A percentile compares a stretch with the other conserved stretches of the same genome.
Evolutionary conservation across 2,329 filamentous ascomycete genomes (phyloP).

Genomic region (Chaetoscypha palmicola): DNA sequence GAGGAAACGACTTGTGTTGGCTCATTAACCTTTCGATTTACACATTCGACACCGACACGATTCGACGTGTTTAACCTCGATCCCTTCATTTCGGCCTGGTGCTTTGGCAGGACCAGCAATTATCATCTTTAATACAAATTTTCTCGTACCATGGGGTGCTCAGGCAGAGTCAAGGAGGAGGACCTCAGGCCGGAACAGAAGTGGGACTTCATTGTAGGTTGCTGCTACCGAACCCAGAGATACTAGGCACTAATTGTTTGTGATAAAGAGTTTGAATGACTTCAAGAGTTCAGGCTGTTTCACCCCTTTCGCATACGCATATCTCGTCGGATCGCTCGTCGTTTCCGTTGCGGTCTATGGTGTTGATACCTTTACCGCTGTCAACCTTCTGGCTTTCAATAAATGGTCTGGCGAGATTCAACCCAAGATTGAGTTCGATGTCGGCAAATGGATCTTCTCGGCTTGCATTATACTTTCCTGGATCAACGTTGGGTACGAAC

Average conservation of each 20-base stretch:
- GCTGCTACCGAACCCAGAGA: background rate
- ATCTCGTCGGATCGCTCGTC: slow-evolving; percentile 73
- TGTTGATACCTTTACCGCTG: slow-evolving; percentile 86
- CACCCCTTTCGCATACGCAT: slow-evolving; percentile 71
- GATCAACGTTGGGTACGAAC: slow-evolving; percentile 72
- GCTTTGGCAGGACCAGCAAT: slow-evolving; percentile 21
- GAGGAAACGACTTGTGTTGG: slow-evolving; percentile 38
- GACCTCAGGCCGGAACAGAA: slow-evolving; percentile 75
- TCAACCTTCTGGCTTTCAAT: slow-evolving; percentile 85
- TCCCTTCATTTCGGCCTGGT: slow-evolving; percentile 16
- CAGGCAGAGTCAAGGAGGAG: slow-evolving; percentile 54
- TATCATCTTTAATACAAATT: slow-evolving; percentile 12
- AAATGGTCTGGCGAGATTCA: slow-evolving; percentile 80
- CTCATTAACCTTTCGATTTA: slow-evolving; percentile 29
- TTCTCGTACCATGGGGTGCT: slow-evolving; percentile 55
- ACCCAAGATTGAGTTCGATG: slow-evolving; percentile 66
- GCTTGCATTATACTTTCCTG: slow-evolving; percentile 88
- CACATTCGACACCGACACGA: slow-evolving; percentile 3
- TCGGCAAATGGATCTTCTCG: slow-evolving; percentile 93
- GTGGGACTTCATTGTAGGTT: slow-evolving; percentile 85
- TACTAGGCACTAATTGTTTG: slow-evolving; percentile 7
- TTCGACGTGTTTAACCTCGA: slow-evolving; percentile 2
- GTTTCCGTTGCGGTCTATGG: slow-evolving; percentile 79
- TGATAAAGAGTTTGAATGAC: slow-evolving; percentile 59
- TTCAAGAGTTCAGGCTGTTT: slow-evolving; percentile 80